phyloP scores from a whole-genome alignment of 352 stramenopile genomes.

The Phytophthora meadii region DNA sequence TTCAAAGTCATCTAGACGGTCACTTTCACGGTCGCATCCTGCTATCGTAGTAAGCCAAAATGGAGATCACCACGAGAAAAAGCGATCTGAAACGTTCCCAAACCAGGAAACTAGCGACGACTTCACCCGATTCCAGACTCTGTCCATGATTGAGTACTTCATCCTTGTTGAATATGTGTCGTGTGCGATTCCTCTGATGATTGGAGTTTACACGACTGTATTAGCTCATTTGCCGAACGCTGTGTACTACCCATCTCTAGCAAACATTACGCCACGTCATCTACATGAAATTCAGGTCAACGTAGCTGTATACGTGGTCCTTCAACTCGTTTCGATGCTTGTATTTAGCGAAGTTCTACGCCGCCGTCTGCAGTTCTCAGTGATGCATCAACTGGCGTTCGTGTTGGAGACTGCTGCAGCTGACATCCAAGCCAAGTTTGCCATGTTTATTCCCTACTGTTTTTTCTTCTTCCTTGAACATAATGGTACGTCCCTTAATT shows the following conservation, averaged over 20 bases:
- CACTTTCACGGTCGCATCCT: not conserved
- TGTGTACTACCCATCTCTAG: conserved; percentile 19
- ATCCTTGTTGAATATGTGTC: conserved; percentile 39
- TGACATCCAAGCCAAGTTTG: conserved; percentile 34
- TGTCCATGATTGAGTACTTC: conserved; percentile 35
- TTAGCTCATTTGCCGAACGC: conserved; percentile 23
- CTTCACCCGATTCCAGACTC: conserved; percentile 6
- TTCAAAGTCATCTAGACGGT: not conserved
- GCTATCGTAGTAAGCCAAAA: not conserved
- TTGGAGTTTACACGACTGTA: conserved; percentile 24
- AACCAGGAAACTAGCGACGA: not conserved
- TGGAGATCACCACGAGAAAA: conserved; percentile 5
- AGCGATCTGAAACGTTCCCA: not conserved
- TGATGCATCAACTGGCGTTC: conserved; percentile 37
- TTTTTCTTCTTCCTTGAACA: conserved; percentile 42
- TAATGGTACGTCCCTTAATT: conserved; percentile 16
- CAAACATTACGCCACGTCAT: not conserved
- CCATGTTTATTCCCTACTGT: conserved; percentile 31
- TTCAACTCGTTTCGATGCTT: conserved; percentile 29
- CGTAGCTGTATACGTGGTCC: conserved; percentile 20
- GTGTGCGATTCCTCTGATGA: conserved; percentile 30
- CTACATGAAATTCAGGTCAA: conserved; percentile 5
- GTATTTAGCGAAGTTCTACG: conserved; percentile 24
- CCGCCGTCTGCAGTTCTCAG: conserved; percentile 15
- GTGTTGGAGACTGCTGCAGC: conserved; percentile 27